phyloP scores from a whole-genome alignment of 1,284 basidiomycete genomes.

The Austroboletus sp. region DNA sequence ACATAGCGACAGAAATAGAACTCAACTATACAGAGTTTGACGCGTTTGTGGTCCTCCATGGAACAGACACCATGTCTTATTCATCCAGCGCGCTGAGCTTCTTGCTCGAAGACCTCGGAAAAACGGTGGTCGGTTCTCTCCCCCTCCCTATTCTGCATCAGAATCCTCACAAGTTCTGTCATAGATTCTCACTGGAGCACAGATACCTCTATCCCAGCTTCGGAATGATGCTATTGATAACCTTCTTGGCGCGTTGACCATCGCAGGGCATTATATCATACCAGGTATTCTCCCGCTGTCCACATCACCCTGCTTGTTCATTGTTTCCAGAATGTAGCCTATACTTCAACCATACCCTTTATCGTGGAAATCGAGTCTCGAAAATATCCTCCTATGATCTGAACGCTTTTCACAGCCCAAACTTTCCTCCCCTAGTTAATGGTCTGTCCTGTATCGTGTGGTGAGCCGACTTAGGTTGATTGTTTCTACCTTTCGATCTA shows the following conservation, averaged over 20 bases:
- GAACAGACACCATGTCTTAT: constrained; percentile 91
- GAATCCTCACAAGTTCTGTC: not conserved
- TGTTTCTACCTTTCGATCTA: constrained; percentile 19
- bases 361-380: constrained; percentile 79
- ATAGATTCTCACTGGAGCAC: constrained; percentile 83
- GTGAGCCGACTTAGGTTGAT: not conserved
- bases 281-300: constrained; percentile 50
- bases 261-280: constrained; percentile 86
- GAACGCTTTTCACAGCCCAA: constrained; percentile 81
- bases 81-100: constrained; percentile 84
- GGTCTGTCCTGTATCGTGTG: constrained; percentile 37
- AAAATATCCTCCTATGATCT: constrained; percentile 84
- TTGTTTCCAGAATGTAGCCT: constrained; percentile 61
- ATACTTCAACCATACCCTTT: constrained; percentile 85
- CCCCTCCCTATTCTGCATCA: not conserved
- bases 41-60: constrained; percentile 85
- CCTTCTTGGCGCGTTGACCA: constrained; percentile 77
- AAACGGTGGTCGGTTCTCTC: constrained; percentile 59
- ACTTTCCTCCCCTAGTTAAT: constrained; percentile 78
- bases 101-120: constrained; percentile 84
- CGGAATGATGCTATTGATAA: constrained; percentile 89
- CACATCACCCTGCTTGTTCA: constrained; percentile 4
- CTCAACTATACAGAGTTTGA: constrained; percentile 81
- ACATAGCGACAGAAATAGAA: constrained; percentile 85
- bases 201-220: constrained; percentile 84